Base-by-base conservation (phyloP, 2,329 filamentous ascomycete species). In the Bipolaris gigantea region DNA sequence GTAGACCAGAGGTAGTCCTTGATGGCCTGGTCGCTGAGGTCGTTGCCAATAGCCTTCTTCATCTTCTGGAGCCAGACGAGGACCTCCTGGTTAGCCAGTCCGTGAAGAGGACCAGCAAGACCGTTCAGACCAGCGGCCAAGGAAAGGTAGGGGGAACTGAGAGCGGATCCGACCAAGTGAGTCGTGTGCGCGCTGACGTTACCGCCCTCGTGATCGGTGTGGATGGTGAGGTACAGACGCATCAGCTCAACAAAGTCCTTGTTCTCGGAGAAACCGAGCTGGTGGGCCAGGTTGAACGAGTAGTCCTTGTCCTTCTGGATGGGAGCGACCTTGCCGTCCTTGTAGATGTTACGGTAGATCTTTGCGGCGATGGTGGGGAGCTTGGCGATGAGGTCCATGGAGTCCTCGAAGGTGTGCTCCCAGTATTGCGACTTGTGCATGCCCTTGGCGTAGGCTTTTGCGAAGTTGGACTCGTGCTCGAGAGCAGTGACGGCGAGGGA, bases 301-400 rank as follows among this genome's bases (percentile, higher is more conserved):
- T 97, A 99, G 77, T 99, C 94, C 89, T 97, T 94, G 83, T 97
- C 93, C 85, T 96, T 95, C 85, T 97, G 88, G 77, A 96, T 86
- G 51, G 92, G 78, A 57, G 91, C 90, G 67, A 99, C 93, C 88
- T 97, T 97, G 82, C 94, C 94, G 75, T 96, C 94, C 88, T 97
- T 97, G 90, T 96, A 99, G 78, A 97, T 89, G 79, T 99, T 99
- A 84, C 96, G 94, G 88, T 99, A 99, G 85, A 99, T 99, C 82
- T 92, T 91, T 62, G 94, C 84, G 63, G 94, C 94, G 73, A 99
- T 97, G 77, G 91, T 97, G 76, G 94, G 94, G 71, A 99, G 90
- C 88, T 97, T 97, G 75, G 94, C 94, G 77, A 99, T 99, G 77
- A 99, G 84, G 81, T 99, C 93, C 93, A 99, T 97, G 60, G 92